A percentile compares a stretch with the other conserved stretches of the same genome.
Conservation (phyloP, 345 rosid genomes). For the Kernera saxatilis region DNA sequence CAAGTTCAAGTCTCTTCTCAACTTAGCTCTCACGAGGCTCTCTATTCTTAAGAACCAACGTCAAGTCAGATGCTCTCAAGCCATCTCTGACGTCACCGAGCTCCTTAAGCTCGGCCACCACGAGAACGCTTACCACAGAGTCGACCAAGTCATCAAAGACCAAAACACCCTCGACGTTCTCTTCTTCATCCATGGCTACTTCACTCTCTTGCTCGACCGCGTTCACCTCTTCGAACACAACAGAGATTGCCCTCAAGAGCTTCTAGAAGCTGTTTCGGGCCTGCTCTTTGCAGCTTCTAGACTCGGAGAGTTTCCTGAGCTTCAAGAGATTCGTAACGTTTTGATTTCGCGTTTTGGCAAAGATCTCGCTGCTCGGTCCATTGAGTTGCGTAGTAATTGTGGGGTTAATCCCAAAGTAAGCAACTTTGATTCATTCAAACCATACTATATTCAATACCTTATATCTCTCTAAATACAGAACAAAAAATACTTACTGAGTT, state of each 20-base stretch:
- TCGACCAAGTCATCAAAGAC: slow-evolving; percentile 48
- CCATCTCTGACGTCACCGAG: slow-evolving; percentile 69
- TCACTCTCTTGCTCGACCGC: slow-evolving; percentile 58
- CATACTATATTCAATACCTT: slow-evolving; percentile 5
- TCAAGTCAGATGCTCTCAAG: slow-evolving; percentile 42
- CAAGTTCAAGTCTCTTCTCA: slow-evolving; percentile 59
- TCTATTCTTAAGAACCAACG: slow-evolving; percentile 72
- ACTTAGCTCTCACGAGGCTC: slow-evolving; percentile 65
- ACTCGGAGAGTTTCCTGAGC: slow-evolving; percentile 91
- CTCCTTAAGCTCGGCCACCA: slow-evolving; percentile 68
- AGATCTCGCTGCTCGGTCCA: slow-evolving; percentile 65
- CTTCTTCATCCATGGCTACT: slow-evolving; percentile 56
- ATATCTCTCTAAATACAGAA: not conserved
- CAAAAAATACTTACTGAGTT: slow-evolving; percentile 2
- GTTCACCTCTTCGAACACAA: slow-evolving; percentile 56
- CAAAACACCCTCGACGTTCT: slow-evolving; percentile 66
- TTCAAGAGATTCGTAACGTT: slow-evolving; percentile 65
- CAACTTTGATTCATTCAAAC: slow-evolving; percentile 1
- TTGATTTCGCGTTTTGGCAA: slow-evolving; percentile 67
- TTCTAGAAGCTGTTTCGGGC: slow-evolving; percentile 65
- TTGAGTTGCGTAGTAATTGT: slow-evolving; percentile 72
- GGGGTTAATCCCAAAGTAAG: slow-evolving; percentile 61
- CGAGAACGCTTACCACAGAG: slow-evolving; percentile 69
- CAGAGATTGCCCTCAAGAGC: slow-evolving; percentile 75
- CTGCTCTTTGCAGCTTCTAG: slow-evolving; percentile 73